A percentile compares a stretch with the other conserved stretches of the same genome.
phyloP scores from a whole-genome alignment of 192 early-diverging fungal species.

The Backusella parvicylindrica region DNA sequence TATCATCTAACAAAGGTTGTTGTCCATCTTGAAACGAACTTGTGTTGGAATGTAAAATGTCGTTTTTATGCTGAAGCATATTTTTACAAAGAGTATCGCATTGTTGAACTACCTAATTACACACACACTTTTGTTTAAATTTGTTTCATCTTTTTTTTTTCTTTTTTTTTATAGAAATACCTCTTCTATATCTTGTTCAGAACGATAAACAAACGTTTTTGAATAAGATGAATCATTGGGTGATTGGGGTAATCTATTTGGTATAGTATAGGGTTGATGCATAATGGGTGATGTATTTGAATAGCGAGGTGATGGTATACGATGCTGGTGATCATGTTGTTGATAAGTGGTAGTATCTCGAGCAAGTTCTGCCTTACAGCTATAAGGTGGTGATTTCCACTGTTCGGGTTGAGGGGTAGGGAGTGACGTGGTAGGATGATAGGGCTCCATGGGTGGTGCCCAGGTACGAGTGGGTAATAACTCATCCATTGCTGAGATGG shows the following conservation, averaged over 20 bases:
- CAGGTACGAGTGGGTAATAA: conserved; percentile 7
- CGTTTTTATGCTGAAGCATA: conserved; percentile 14
- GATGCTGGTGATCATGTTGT: background rate
- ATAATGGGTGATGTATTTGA: conserved; percentile 6
- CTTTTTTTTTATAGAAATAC: conserved; percentile 2
- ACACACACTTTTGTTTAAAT: background rate
- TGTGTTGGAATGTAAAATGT: conserved; percentile 1
- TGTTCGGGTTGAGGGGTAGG: conserved; percentile 6
- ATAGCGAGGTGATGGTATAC: background rate
- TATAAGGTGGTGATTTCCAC: conserved; percentile 4
- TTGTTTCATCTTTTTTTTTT: background rate
- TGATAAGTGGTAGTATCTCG: background rate
- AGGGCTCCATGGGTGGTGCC: background rate
- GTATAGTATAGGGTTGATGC: background rate
- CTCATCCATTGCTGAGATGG: conserved; percentile 15
- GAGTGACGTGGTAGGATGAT: background rate
- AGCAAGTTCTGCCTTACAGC: background rate
- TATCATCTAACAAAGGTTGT: conserved; percentile 27
- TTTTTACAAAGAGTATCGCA: conserved; percentile 17
- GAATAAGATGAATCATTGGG: background rate
- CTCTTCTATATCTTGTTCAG: conserved; percentile 14
- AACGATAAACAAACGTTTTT: background rate
- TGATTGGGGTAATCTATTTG: conserved; percentile 7
- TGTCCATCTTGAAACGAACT: background rate
- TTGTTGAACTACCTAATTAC: conserved; percentile 16